Evolutionary conservation across 345 rosid genomes (phyloP), one percentile per base, ranked within the genome.

Genomic region (Eucalyptus decipiens): DNA sequence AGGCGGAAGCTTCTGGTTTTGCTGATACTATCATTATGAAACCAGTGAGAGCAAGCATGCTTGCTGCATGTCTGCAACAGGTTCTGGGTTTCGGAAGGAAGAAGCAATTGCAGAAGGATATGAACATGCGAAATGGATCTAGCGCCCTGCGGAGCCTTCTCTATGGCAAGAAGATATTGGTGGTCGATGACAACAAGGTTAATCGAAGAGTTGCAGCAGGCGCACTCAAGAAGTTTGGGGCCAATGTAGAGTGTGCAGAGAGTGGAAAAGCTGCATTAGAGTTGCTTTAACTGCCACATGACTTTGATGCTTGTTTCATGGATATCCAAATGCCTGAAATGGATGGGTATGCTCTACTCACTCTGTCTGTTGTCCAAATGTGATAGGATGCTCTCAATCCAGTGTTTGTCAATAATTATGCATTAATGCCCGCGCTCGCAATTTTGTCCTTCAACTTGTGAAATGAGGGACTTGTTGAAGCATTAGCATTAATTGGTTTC

Each of bases 271-370:
- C 93, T 91, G 99, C 99, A 21, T 85, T 98, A 81, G 88, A 88
- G 40, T 89, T 95, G 93, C 99, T 98, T 92, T 93, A 95, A 88
- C 91, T 94, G 80, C 98, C 99, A 24, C 99, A 98, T 86, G 62
- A 11, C 80, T 97, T 95, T 40, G 99, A 98, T 93, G 99, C 99
- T 48, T 98, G 99, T 93, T 98, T 98, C 92, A 98, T 98, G 99
- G 99, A 98, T 87, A 97, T 98, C 89, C 99, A 98, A 90, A 98
- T 98, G 99, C 99, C 99, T 7, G 99, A 96, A 90, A 98, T 98
- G 99, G 99, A 98, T 87, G 99, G 99, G 99, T 97, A 93, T 89
- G 95, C 54, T 49, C 32, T 80, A 6, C 26, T 52, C 47, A 40
- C 85, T 19, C 32, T 80, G 30, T 43, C 72, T 72, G 48, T 43